A percentile compares a stretch with the other conserved stretches of the same genome.
These are phyloP conservation scores for Coniferiporia sulphurascens DNA, from an alignment of 1,284 basidiomycete genomes.

Conservation along the genomic window DNA sequence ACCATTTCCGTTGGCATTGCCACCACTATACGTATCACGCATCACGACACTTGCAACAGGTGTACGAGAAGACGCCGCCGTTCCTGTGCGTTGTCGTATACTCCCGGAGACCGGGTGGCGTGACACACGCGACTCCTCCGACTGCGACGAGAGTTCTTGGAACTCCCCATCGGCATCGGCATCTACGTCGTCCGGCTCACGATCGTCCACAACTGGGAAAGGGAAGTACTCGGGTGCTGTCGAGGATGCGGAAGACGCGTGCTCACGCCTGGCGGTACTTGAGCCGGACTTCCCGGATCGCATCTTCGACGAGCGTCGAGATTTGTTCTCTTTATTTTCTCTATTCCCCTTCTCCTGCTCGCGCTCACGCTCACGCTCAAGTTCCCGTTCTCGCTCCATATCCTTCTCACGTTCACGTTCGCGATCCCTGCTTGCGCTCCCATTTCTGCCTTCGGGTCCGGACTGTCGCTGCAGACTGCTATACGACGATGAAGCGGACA, in stretches of 20 bases:
- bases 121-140: conserved; percentile 5
- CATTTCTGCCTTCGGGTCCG: conserved; percentile 5
- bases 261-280: conserved; percentile 1
- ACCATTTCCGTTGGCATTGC: conserved; percentile 22
- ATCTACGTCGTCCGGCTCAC: conserved; percentile 21
- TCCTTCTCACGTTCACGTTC: not conserved
- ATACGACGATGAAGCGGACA: conserved; percentile 15
- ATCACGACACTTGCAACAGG: conserved; percentile 14
- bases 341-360: not conserved
- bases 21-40: conserved; percentile 28
- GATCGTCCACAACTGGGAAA: conserved; percentile 20
- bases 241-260: not conserved
- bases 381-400: not conserved
- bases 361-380: not conserved
- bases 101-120: not conserved
- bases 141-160: conserved; percentile 18
- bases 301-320: conserved; percentile 2
- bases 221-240: conserved; percentile 15
- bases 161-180: conserved; percentile 6
- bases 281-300: conserved; percentile 5
- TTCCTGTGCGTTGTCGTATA: conserved; percentile 11
- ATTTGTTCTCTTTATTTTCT: conserved; percentile 8
- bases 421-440: not conserved
- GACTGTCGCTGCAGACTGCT: conserved; percentile 5
- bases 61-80: conserved; percentile 7